phyloP scores from a whole-genome alignment of 2,329 filamentous ascomycete genomes.

The Lecanicillium sp. region DNA sequence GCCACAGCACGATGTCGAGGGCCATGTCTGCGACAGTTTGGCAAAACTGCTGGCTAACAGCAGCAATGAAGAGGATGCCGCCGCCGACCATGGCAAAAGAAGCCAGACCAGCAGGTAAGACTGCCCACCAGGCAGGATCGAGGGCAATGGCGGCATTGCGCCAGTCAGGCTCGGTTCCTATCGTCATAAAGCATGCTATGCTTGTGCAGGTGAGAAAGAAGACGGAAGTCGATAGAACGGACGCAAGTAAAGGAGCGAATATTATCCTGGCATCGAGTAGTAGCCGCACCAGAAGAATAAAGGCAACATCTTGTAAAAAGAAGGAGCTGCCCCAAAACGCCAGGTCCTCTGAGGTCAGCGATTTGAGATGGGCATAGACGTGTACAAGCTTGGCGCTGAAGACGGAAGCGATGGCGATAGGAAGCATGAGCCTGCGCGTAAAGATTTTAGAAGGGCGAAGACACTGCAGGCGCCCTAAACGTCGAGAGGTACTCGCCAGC shows the following conservation, averaged over 20 bases:
- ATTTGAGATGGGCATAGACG: slow-evolving; percentile 7
- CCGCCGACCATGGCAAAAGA: slow-evolving; percentile 6
- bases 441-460: slow-evolving; percentile 8
- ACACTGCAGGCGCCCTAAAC: slow-evolving; percentile 2
- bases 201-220: slow-evolving; percentile 37
- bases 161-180: slow-evolving; percentile 8
- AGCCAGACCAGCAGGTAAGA: slow-evolving; percentile 6
- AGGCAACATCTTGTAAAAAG: slow-evolving; percentile 8
- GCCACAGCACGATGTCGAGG: slow-evolving; percentile 3
- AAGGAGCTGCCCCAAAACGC: slow-evolving; percentile 6
- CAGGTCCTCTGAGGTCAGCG: slow-evolving; percentile 3
- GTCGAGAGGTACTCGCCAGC: too few relatives aligned
- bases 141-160: slow-evolving; percentile 8
- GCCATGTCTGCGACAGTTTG: slow-evolving; percentile 6
- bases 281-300: slow-evolving; percentile 5
- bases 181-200: slow-evolving; percentile 8
- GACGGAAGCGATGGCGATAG: slow-evolving; percentile 6
- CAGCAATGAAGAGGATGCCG: slow-evolving; percentile 3
- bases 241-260: slow-evolving; percentile 2
- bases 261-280: slow-evolving; percentile 6
- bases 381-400: slow-evolving; percentile 7
- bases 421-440: slow-evolving; percentile 7
- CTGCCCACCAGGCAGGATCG: slow-evolving; percentile 9
- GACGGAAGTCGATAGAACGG: slow-evolving; percentile 9
- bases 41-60: slow-evolving; percentile 8